These are phyloP conservation scores for Epichloe festucae DNA, from an alignment of 2,329 filamentous ascomycete genomes.

Conservation along the genomic window DNA sequence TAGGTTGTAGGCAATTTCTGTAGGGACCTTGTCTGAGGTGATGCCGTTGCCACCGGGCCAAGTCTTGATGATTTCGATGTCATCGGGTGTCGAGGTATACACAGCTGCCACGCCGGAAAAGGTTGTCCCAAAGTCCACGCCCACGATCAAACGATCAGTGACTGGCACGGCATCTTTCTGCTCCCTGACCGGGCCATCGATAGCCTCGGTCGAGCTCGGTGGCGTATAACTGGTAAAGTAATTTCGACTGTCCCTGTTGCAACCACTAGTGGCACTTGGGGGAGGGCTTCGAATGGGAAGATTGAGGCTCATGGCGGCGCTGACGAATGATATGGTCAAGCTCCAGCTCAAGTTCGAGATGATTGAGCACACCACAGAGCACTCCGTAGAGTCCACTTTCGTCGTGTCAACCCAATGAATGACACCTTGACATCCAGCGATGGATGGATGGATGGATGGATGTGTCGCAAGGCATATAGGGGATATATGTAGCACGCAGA, in stretches of 20 bases:
- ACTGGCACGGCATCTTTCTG: conserved; percentile 36
- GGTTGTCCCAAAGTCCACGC: conserved; percentile 75
- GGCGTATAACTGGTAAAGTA: conserved; percentile 44
- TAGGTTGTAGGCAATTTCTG: conserved; percentile 55
- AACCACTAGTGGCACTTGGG: conserved; percentile 28
- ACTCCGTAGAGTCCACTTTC: background rate
- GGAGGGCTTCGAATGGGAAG: conserved; percentile 34
- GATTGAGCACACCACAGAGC: background rate
- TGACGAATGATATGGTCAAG: conserved; percentile 3
- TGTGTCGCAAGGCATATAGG: background rate
- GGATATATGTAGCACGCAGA: no score
- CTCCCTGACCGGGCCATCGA: conserved; percentile 47
- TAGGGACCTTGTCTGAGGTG: conserved; percentile 79
- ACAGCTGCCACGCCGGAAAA: conserved; percentile 66
- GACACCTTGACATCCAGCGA: background rate
- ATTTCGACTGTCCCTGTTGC: conserved; percentile 42
- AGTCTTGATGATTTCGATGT: conserved; percentile 71
- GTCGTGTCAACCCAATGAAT: background rate
- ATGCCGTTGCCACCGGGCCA: conserved; percentile 78
- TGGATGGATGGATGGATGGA: background rate
- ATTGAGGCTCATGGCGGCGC: conserved; percentile 33
- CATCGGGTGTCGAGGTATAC: conserved; percentile 64
- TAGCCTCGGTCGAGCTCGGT: conserved; percentile 46
- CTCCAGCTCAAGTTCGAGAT: background rate
- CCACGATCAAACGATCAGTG: conserved; percentile 58